Conservation (phyloP, 441 rosid species). For the Metrosideros polymorpha region DNA sequence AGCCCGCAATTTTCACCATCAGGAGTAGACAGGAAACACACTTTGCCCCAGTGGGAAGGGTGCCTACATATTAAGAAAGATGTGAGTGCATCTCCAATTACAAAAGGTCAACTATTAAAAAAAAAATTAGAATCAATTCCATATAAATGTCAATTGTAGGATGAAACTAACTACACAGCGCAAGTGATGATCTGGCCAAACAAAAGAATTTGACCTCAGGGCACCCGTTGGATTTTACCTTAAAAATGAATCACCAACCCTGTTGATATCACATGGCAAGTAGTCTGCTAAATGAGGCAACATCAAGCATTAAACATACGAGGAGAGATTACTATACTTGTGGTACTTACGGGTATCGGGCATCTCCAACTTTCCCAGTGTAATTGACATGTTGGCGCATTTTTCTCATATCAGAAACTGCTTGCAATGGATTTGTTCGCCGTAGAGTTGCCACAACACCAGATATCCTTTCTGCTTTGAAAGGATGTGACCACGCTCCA, state of each 20-base stretch:
- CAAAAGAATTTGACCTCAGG: not conserved
- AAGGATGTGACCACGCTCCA: slow-evolving; percentile 96
- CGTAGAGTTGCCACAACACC: slow-evolving; percentile 89
- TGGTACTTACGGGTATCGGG: slow-evolving; percentile 88
- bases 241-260: not conserved
- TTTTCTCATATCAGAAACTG: slow-evolving; percentile 74
- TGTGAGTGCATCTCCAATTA: not conserved
- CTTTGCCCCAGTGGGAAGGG: slow-evolving; percentile 98
- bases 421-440: slow-evolving; percentile 83
- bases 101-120: not conserved
- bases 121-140: not conserved
- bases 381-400: slow-evolving; percentile 73
- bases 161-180: not conserved
- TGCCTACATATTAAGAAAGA: slow-evolving; percentile 40
- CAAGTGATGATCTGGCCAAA: not conserved
- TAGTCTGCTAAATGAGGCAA: not conserved
- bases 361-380: slow-evolving; percentile 96
- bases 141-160: not conserved
- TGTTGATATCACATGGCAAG: not conserved
- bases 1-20: slow-evolving; percentile 99
- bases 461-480: slow-evolving; percentile 75
- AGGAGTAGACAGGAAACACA: slow-evolving; percentile 88
- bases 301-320: not conserved
- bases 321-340: not conserved
- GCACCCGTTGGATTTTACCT: not conserved